phyloP scores from a whole-genome alignment of 352 stramenopile genomes.

The Globisporangium middletonii region DNA sequence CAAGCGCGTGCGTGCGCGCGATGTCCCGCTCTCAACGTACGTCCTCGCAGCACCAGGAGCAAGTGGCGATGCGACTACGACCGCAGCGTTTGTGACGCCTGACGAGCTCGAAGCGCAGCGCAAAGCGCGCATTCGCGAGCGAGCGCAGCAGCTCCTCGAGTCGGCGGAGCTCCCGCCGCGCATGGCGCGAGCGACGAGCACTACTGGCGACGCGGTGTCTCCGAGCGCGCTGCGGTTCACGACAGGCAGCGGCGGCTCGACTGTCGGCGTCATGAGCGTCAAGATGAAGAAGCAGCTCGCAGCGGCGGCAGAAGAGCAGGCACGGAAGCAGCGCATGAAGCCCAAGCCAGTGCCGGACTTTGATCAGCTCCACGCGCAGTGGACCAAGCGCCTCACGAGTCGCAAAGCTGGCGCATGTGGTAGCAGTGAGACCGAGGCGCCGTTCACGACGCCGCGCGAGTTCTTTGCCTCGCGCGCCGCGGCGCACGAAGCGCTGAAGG shows the following conservation, averaged over 20 bases:
- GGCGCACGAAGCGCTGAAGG: slow-evolving; percentile 31
- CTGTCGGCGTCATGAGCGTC: slow-evolving; percentile 25
- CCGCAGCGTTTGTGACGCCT: slow-evolving; percentile 1
- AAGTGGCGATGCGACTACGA: slow-evolving; percentile 8
- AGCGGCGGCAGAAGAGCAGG: slow-evolving; percentile 35
- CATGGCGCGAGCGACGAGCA: slow-evolving; percentile 26
- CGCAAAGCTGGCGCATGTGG: neutral
- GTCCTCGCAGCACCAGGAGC: slow-evolving; percentile 10
- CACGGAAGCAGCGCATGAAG: slow-evolving; percentile 15
- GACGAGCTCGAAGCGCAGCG: slow-evolving; percentile 32
- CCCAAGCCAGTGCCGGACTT: slow-evolving; percentile 64
- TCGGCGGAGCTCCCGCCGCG: slow-evolving; percentile 37
- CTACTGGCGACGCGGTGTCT: slow-evolving; percentile 1
- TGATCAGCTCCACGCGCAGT: slow-evolving; percentile 45
- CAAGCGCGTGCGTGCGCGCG: slow-evolving; percentile 38
- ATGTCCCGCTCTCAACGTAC: slow-evolving; percentile 55
- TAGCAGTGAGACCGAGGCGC: neutral
- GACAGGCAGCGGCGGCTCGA: neutral
- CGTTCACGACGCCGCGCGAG: slow-evolving; percentile 10
- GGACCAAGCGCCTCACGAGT: slow-evolving; percentile 19
- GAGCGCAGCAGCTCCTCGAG: slow-evolving; percentile 38
- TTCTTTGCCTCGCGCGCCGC: slow-evolving; percentile 48
- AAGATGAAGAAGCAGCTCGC: slow-evolving; percentile 45
- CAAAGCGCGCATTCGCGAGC: slow-evolving; percentile 44
- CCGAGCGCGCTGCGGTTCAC: neutral